Evolutionary conservation across 257 asterid species (phyloP).

Genomic region (Craterostigma plantagineum): DNA sequence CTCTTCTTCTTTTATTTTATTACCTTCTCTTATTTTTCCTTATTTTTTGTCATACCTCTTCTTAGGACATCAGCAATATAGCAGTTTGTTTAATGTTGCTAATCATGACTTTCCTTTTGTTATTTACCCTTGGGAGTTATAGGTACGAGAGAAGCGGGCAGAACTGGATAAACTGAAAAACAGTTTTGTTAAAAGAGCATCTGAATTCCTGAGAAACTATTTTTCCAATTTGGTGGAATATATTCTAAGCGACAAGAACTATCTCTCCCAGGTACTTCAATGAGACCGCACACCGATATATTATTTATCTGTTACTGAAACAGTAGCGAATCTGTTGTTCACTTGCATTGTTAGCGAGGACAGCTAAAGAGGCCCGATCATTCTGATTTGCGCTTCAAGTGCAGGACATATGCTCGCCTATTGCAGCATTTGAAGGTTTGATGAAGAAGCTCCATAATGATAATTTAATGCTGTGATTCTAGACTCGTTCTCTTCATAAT

Average conservation of each 20-base stretch:
- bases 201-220: constrained; percentile 76
- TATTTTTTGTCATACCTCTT: no score
- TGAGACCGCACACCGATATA: constrained; percentile 6
- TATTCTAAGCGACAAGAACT: constrained; percentile 87
- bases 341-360: constrained; percentile 53
- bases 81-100: no score
- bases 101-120: no score
- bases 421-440: constrained; percentile 87
- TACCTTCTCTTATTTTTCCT: no score
- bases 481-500: constrained; percentile 8
- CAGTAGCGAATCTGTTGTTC: constrained; percentile 7
- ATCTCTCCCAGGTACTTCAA: constrained; percentile 75
- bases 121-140: constrained; percentile 11
- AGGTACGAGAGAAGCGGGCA: constrained; percentile 84
- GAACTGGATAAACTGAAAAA: constrained; percentile 64
- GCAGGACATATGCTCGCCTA: constrained; percentile 98
- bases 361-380: constrained; percentile 97
- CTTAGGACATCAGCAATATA: no score
- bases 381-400: constrained; percentile 84
- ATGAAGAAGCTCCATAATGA: constrained; percentile 7
- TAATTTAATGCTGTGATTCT: constrained; percentile 7
- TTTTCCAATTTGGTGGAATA: constrained; percentile 93
- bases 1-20: no score
- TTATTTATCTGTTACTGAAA: constrained; percentile 7
- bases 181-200: constrained; percentile 74